phyloP scores from a whole-genome alignment of 106 monocot genomes.

The Dactylorhiza incarnata region DNA sequence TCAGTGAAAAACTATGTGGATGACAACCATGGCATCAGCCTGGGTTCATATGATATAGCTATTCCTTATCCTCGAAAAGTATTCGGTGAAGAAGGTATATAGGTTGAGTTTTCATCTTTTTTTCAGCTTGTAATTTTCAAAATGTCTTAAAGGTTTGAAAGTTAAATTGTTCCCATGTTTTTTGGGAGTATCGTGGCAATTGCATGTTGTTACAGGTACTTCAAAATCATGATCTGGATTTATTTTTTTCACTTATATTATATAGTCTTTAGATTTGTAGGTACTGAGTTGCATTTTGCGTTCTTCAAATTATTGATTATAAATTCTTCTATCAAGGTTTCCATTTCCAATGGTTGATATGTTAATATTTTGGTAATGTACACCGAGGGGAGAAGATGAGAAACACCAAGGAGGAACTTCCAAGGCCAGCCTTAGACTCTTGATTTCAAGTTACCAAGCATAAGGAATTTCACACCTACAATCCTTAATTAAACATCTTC shows the following conservation, averaged over 20 bases:
- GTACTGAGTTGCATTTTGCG: background rate
- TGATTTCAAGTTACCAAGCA: too few species aligned
- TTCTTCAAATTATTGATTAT: background rate
- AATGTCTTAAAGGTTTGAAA: background rate
- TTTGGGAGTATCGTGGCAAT: background rate
- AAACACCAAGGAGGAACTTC: too few species aligned
- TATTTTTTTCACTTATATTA: background rate
- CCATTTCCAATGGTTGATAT: background rate
- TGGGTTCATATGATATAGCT: constrained; percentile 59
- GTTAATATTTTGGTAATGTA: background rate
- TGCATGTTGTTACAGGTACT: background rate
- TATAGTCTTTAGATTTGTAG: background rate
- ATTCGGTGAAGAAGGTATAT: constrained; percentile 66
- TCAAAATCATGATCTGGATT: background rate
- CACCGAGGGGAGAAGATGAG: too few species aligned
- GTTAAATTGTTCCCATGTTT: too few species aligned
- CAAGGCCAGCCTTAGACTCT: too few species aligned
- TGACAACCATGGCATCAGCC: constrained; percentile 25
- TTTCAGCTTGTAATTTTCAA: background rate
- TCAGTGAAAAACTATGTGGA: constrained; percentile 61
- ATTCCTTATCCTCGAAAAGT: constrained; percentile 78
- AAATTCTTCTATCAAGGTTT: background rate
- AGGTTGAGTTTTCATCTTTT: background rate
- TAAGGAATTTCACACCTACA: too few species aligned
- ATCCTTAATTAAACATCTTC: too few species aligned